Evolutionary conservation across 2,329 filamentous ascomycete genomes (phyloP), one percentile per base, ranked within the genome.

Genomic region (Neopestalotiopsis sp.): DNA sequence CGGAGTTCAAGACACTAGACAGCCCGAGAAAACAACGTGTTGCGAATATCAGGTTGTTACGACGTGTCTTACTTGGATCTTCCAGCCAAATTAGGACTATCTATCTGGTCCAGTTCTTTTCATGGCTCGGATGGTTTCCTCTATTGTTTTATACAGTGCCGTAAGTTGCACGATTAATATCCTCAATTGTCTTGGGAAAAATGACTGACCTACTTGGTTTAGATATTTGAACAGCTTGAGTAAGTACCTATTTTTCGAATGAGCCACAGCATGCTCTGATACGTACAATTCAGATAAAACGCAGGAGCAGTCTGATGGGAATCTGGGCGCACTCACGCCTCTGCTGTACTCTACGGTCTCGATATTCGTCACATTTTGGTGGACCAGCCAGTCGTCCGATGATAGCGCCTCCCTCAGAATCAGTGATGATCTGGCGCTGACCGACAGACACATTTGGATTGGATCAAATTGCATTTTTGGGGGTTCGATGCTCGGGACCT

Each of bases 61-160:
- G 57, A 9, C 12, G 57, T 30, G 24, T 59, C 13, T 14, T 34
- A 9, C 7, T 28, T 3, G 57, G 57, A 13, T 12, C 24, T 17
- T 65, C 40, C 13, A 56, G 13, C 2, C 63, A 65, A 32, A 56
- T 65, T 5, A 38, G 63, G 24, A 56, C 42, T 13, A 65, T 65
- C 6, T 56, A 20, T 52, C 12, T 65, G 17, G 42, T 65, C 2
- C 63, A 65, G 17, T 65, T 65, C 20, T 56, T 65, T 34, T 52
- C 17, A 14, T 65, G 63, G 63, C 42, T 65, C 17, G 63, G 63
- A 4, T 52, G 42, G 63, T 65, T 65, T 34, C 63, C 63, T 38
- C 52, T 65, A 1, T 7, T 57, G 9, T 65, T 52, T 34, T 65
- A 65, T 32, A 65, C 63, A 28, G 63, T 65, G 14, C 38, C 45